Evolutionary conservation across 306 rosid species (phyloP).

Genomic region (Nissolia schottii): DNA sequence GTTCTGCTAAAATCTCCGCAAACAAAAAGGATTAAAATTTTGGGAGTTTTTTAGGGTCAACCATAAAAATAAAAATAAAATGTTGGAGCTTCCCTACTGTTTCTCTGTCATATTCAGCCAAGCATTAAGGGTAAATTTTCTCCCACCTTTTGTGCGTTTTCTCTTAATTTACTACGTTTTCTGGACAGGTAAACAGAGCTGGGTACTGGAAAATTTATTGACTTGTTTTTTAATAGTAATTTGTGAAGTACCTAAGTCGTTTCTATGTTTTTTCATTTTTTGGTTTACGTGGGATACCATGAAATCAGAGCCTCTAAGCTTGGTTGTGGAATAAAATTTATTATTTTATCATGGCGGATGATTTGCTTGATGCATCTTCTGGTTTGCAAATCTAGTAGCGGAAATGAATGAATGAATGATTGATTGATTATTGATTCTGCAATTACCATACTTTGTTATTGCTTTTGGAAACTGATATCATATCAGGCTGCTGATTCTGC

Average conservation of each 20-base stretch:
- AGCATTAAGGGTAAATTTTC: background rate
- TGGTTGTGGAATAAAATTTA: background rate
- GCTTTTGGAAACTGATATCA: constrained; percentile 5
- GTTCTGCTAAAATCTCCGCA: background rate
- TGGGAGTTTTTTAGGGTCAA: background rate
- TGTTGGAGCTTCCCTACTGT: background rate
- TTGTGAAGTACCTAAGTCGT: background rate
- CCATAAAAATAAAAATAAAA: background rate
- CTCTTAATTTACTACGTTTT: background rate
- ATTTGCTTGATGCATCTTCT: background rate
- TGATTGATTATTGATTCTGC: background rate
- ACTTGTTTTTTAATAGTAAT: background rate
- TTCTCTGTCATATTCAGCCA: background rate
- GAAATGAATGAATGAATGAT: background rate
- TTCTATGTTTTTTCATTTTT: background rate
- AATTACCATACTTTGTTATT: constrained; percentile 6
- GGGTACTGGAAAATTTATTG: background rate
- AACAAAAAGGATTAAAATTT: background rate
- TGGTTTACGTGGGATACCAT: background rate
- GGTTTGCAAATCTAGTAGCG: background rate
- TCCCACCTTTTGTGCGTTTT: background rate
- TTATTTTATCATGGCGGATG: background rate
- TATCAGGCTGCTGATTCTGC: background rate
- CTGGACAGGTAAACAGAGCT: background rate
- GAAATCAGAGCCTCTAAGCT: background rate